A percentile compares a stretch with the other conserved stretches of the same genome.
Evolutionary conservation across 2,329 filamentous ascomycete genomes (phyloP).

Genomic region (Pseudogymnoascus sp.): DNA sequence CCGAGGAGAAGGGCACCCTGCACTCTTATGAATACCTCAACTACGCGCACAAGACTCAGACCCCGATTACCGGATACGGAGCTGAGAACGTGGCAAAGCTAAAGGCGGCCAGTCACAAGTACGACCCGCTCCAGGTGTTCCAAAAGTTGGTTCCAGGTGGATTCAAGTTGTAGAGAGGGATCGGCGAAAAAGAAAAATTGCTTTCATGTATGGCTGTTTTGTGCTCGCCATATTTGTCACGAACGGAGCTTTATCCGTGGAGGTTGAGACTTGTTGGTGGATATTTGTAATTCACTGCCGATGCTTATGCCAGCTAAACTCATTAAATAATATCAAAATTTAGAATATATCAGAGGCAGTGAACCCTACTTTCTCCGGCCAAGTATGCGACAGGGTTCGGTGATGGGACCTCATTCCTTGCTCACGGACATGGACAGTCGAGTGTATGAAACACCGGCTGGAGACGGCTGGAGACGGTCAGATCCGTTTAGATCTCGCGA

Average conservation of each 20-base stretch:
- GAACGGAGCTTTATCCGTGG: background rate
- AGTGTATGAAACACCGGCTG: background rate
- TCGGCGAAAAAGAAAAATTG: background rate
- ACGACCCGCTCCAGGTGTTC: slow-evolving; percentile 31
- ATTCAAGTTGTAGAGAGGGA: slow-evolving; percentile 11
- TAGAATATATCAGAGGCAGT: background rate
- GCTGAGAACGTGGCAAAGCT: slow-evolving; percentile 30
- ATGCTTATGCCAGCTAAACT: background rate
- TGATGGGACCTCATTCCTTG: background rate
- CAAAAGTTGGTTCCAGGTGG: slow-evolving; percentile 20
- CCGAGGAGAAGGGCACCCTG: background rate
- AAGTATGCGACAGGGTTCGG: background rate
- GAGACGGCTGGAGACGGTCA: background rate
- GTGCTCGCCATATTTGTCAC: background rate
- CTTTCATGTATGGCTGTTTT: background rate
- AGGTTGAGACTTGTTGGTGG: background rate
- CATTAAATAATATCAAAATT: background rate
- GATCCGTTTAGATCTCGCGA: background rate
- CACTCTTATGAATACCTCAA: slow-evolving; percentile 33
- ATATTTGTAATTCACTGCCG: background rate
- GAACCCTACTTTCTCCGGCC: background rate
- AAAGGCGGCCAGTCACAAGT: slow-evolving; percentile 25
- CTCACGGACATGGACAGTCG: background rate
- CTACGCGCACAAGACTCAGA: slow-evolving; percentile 35
- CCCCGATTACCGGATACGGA: slow-evolving; percentile 36